Base-by-base conservation (phyloP, 2,329 filamentous ascomycete species). In the Colletotrichum musicola region DNA sequence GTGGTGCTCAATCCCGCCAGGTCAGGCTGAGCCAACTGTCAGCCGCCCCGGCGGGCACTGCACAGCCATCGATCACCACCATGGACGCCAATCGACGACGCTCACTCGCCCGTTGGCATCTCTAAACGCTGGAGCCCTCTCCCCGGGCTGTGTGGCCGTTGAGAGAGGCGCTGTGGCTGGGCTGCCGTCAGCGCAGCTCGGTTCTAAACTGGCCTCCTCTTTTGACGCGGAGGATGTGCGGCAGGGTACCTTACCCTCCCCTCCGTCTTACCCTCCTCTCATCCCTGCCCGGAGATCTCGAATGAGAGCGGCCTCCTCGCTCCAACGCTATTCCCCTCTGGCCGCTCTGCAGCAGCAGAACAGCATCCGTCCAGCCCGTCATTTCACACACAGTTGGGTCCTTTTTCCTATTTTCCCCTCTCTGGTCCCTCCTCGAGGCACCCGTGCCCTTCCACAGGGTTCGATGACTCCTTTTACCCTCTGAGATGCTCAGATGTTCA, bases 391-490 rank as follows among this genome's bases (percentile, higher is more conserved):
- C 22, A 25, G 22, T 4, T 25, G 55, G 56, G 35, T 42, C 14
- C 22, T 50, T 68, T 30, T 20, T 27, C 40, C 25, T 35, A 10
- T n/a, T 40, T 62, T 56, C 55, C 66, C 62, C 62, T 51, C 62
- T 46, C 55, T 38, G 18, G 40, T 35, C 27, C 61, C 35, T 56
- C 20, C 42, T 25, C 62, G 6, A 68, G 66, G 66, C 62, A 65
- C 35, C 66, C 42, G 49, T 61, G 22, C 42, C 62, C 44, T 68
- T 68, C 55, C 50, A 57, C 55, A 65, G 62, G 62, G 55, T 51
- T 68, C 62, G 62, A 51, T 65, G 66, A 68, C 66, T 69, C 66
- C 66, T 66, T 65, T 50, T 56, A 35, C 14, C 44, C 14, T 20
- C 10, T 30, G 40, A 40, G 55, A 58, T 58, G 44, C 18, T 49